These are phyloP conservation scores for Rhodotorula taiwanensis DNA, from an alignment of 768 basidiomycete species.

Conservation along the genomic window DNA sequence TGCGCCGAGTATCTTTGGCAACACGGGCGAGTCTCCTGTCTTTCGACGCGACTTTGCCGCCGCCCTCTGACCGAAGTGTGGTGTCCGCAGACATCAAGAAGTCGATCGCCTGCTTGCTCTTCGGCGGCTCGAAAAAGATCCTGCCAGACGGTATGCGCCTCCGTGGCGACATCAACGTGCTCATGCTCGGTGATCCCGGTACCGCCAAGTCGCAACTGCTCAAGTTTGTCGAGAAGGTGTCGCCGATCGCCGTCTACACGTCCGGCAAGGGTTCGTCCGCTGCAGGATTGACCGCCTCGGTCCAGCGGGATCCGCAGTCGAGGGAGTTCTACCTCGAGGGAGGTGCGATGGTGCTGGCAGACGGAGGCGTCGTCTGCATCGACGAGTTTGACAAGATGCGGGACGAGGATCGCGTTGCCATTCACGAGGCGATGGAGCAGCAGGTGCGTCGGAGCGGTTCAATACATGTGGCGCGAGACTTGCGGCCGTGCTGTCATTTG, in stretches of 20 bases:
- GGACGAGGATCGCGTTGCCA: slow-evolving; percentile 96
- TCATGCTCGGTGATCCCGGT: slow-evolving; percentile 93
- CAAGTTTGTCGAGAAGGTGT: slow-evolving; percentile 98
- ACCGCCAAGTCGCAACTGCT: slow-evolving; percentile 96
- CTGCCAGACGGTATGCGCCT: slow-evolving; percentile 95
- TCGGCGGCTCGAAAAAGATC: slow-evolving; percentile 95
- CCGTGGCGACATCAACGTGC: slow-evolving; percentile 94
- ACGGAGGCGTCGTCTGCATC: slow-evolving; percentile 96
- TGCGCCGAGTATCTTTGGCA: slow-evolving; percentile 94
- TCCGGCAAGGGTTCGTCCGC: slow-evolving; percentile 98
- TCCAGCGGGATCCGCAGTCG: slow-evolving; percentile 85
- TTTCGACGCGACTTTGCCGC: background rate
- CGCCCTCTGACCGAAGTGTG: background rate
- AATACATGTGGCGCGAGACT: too few relatives aligned
- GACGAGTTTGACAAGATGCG: slow-evolving; percentile 99
- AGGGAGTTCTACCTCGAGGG: slow-evolving; percentile 98
- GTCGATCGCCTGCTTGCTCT: slow-evolving; percentile 88
- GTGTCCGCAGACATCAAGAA: slow-evolving; percentile 80
- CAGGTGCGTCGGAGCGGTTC: slow-evolving; percentile 1
- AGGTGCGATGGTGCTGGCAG: slow-evolving; percentile 97
- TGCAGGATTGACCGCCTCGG: slow-evolving; percentile 94
- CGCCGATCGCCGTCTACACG: slow-evolving; percentile 95
- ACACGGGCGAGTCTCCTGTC: slow-evolving; percentile 57
- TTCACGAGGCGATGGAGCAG: slow-evolving; percentile 99
- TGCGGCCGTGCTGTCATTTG: too few relatives aligned